phyloP scores from a whole-genome alignment of 805 yeast genomes.

The Candida railenensis region DNA sequence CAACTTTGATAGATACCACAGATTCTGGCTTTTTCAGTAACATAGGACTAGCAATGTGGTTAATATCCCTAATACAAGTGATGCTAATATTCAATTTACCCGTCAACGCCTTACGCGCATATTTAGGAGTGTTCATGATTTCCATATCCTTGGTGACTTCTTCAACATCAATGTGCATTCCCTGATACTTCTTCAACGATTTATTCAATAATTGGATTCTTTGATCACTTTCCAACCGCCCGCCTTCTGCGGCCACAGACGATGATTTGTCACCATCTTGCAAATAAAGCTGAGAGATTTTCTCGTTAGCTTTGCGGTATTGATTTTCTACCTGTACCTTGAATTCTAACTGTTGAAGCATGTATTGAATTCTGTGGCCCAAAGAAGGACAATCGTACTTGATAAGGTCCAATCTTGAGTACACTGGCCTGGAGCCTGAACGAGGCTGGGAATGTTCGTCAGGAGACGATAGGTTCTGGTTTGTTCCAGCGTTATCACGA shows the following conservation, averaged over 20 bases:
- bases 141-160: slow-evolving; percentile 68
- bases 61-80: slow-evolving; percentile 81
- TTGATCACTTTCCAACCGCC: slow-evolving; percentile 78
- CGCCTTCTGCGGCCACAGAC: slow-evolving; percentile 86
- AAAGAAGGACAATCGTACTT: slow-evolving; percentile 92
- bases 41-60: slow-evolving; percentile 85
- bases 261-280: slow-evolving; percentile 88
- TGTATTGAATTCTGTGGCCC: slow-evolving; percentile 91
- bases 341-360: slow-evolving; percentile 93
- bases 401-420: slow-evolving; percentile 74
- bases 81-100: slow-evolving; percentile 78
- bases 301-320: slow-evolving; percentile 89
- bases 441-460: slow-evolving; percentile 7
- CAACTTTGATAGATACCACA: slow-evolving; percentile 74
- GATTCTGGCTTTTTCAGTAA: slow-evolving; percentile 79
- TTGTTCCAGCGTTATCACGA: slow-evolving; percentile 2
- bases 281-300: slow-evolving; percentile 79
- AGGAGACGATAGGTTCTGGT: slow-evolving; percentile 7
- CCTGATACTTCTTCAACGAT: slow-evolving; percentile 83
- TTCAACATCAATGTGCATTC: slow-evolving; percentile 74
- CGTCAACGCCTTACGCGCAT: slow-evolving; percentile 78
- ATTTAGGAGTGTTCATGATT: slow-evolving; percentile 64
- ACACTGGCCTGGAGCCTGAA: slow-evolving; percentile 38
- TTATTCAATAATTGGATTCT: slow-evolving; percentile 81
- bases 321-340: slow-evolving; percentile 93